A percentile compares a stretch with the other conserved stretches of the same genome.
Evolutionary conservation across 2,329 filamentous ascomycete species (phyloP).

Genomic region (Coleophoma eucalyptorum): DNA sequence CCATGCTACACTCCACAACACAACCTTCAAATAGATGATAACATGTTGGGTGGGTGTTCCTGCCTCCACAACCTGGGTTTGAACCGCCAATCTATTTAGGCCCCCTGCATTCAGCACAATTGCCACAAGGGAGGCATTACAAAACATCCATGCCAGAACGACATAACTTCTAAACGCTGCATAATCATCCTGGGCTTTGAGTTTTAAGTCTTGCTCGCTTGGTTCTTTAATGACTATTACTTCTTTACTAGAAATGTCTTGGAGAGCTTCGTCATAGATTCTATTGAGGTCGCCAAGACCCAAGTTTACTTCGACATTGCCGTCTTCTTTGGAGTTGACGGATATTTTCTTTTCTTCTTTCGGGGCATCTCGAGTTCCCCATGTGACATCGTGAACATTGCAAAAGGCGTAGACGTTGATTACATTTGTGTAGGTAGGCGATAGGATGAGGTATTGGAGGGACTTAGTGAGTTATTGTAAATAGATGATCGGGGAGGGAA

Average conservation of each 20-base stretch:
- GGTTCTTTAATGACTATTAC: conserved; percentile 63
- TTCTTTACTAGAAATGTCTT: conserved; percentile 67
- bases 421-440: conserved; percentile 94
- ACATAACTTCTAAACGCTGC: conserved; percentile 87
- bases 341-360: conserved; percentile 84
- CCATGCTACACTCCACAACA: conserved; percentile 21
- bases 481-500: neutral
- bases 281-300: conserved; percentile 91
- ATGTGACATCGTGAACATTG: conserved; percentile 94
- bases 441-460: conserved; percentile 87
- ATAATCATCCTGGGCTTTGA: conserved; percentile 98
- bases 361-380: conserved; percentile 96
- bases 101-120: conserved; percentile 83
- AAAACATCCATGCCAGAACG: conserved; percentile 92
- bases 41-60: no score
- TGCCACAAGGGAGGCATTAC: conserved; percentile 81
- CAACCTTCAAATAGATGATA: conserved; percentile 15
- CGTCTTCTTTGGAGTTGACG: conserved; percentile 84
- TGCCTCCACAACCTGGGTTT: no score
- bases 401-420: conserved; percentile 98
- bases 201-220: conserved; percentile 66
- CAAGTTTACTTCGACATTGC: conserved; percentile 81
- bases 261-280: conserved; percentile 81
- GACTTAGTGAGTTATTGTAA: conserved; percentile 38
- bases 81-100: conserved; percentile 72